Evolutionary conservation across 441 rosid genomes (phyloP), one percentile per base, ranked within the genome.

Genomic region (Brassica hybrid): DNA sequence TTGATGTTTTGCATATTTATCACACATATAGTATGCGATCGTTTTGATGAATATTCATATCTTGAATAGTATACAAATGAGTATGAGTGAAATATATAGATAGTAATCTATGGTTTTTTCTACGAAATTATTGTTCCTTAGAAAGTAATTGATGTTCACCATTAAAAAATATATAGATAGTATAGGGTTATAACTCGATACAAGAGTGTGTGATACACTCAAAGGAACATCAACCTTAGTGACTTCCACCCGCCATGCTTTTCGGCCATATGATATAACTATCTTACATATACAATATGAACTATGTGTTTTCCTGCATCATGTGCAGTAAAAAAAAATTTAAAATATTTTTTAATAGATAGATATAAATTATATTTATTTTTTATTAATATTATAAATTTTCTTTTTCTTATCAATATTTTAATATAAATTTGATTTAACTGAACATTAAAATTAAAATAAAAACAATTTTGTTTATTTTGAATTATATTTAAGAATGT

Each of bases 241-340:
- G 83, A 76, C 77, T 86, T 82, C 76, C 85, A 82, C 80, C 86
- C 86, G 94, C 90, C 94, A 89, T 86, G 86, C 89, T 93, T 91
- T 90, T 81, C 91, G 95, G 91, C 91, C 38, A 73, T 67, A 23
- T 34, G 52, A 67, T 3, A 25, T 27, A 27, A 27, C 3, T 27
- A 27, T 27, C 30, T 27, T 27, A 3, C 6, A 27, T 27, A 27
- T 27, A 27, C 30, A 27, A 27, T 27, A 27, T 27, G 30, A 27
- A n/a, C n/a, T n/a, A n/a, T n/a, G n/a, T n/a, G n/a, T n/a, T n/a
- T n/a, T n/a, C n/a, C n/a, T n/a, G n/a, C n/a, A n/a, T n/a, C n/a
- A n/a, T n/a, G n/a, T n/a, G n/a, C n/a, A n/a, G n/a, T n/a, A n/a
- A n/a, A n/a, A n/a, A n/a, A 59, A 16, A 13, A 61, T n/a, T n/a